Base-by-base conservation (phyloP, 495 filamentous ascomycete genomes). In the Rostrohypoxylon terebratum region DNA sequence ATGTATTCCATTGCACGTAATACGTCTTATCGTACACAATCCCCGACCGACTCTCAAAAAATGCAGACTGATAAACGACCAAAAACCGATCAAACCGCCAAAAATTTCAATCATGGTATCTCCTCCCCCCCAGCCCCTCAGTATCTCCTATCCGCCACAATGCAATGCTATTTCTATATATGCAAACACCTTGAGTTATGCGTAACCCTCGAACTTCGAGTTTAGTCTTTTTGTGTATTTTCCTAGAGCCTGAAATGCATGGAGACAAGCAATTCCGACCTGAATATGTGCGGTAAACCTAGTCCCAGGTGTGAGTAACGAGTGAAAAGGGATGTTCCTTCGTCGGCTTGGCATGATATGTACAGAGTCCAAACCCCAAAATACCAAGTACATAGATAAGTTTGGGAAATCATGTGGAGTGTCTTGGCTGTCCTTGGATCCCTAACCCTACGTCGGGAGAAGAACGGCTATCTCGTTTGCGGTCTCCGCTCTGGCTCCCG, bases 361-460 rank as follows among this genome's bases (percentile, higher is more conserved):
- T 65, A 66, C 48, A 60, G 34, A 60, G 23, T 9, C 34, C 16
- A 42, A 59, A 9, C 36, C 36, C 11, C 31, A 59, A 25, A 9
- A 20, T 36, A 31, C 9, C 16, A n/a, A 31, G 31, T 28, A 55
- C 6, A 51, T 11, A 11, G n/a, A 5, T 2, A 28, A n/a, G 7
- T 11, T 20, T 7, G 48, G 18, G 16, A 63, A 63, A 60, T 65
- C 25, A 68, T 9, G 55, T n/a, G 23, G 47, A 63, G 21, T 6
- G 33, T 38, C 21, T 28, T 4, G 31, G 54, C 34, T 44, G 62
- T 13, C 69, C 21, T 23, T 66, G 50, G 9, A 74, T 74, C 10
- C 71, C 71, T 6, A 74, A 45, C 23, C 66, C 71, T 1, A 74
- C 51, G 4, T 62, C 25, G 1, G 63, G 18, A 14, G 58, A 7